Conservation (phyloP, 805 yeast genomes). For the Priceomyces medius region DNA sequence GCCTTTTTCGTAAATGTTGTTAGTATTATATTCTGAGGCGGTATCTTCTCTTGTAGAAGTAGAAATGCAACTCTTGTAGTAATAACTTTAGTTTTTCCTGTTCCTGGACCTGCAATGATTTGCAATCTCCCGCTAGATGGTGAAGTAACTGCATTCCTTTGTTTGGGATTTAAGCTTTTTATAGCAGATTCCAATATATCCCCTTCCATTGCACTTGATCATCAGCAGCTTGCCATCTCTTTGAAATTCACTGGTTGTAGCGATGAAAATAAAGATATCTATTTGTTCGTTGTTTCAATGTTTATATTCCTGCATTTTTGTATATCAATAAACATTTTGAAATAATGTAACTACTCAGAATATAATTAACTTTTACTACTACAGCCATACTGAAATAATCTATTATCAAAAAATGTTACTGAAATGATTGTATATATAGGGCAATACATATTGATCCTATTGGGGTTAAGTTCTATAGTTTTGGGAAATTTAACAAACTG, state of each 20-base stretch:
- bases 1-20: conserved; percentile 95
- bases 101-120: conserved; percentile 61
- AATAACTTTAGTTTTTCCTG: conserved; percentile 80
- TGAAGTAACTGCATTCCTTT: conserved; percentile 44
- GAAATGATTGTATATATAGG: not conserved
- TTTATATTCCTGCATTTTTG: conserved; percentile 3
- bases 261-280: too few relatives aligned
- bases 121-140: conserved; percentile 41
- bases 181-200: conserved; percentile 4
- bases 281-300: not conserved
- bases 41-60: conserved; percentile 47
- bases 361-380: too few relatives aligned
- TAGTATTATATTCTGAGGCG: conserved; percentile 68
- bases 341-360: too few relatives aligned
- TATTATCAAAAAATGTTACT: not conserved
- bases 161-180: conserved; percentile 38
- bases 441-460: not conserved
- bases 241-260: too few relatives aligned
- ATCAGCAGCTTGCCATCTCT: too few relatives aligned
- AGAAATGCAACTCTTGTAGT: conserved; percentile 77
- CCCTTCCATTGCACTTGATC: too few relatives aligned
- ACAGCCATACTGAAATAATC: too few relatives aligned
- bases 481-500: conserved; percentile 8
- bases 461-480: not conserved
- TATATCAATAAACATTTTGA: too few relatives aligned